phyloP scores from a whole-genome alignment of 139 green algal species.

The Chlamydomonas urium region DNA sequence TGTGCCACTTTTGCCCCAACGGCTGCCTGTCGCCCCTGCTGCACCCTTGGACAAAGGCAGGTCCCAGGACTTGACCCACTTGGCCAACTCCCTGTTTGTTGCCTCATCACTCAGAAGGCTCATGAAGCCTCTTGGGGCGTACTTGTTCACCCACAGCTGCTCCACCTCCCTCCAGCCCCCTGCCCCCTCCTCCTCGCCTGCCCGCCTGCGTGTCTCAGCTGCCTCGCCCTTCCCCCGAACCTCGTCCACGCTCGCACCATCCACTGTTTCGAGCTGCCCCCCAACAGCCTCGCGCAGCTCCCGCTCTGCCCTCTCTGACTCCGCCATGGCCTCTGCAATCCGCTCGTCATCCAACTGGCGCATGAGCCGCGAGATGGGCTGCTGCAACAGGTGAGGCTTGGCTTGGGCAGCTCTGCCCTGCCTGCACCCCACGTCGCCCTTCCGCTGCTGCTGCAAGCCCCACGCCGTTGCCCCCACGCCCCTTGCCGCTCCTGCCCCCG shows the following conservation, averaged over 20 bases:
- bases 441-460: too few species aligned
- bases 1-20: neutral
- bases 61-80: constrained; percentile 84
- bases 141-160: constrained; percentile 89
- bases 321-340: neutral
- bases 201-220: neutral
- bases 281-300: neutral
- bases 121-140: constrained; percentile 74
- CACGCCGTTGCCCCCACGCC: too few species aligned
- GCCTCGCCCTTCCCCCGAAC: neutral
- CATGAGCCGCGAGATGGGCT: neutral
- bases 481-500: too few species aligned
- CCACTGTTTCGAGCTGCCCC: neutral
- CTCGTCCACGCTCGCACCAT: neutral
- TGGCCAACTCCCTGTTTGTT: constrained; percentile 59
- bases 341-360: neutral
- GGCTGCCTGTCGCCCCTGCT: neutral
- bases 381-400: neutral
- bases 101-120: constrained; percentile 84
- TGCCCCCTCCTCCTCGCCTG: neutral
- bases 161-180: neutral
- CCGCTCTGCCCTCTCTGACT: constrained; percentile 3
- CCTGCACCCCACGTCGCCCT: too few species aligned
- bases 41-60: too few species aligned
- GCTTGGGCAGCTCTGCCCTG: too few species aligned